phyloP scores from a whole-genome alignment of 257 asterid species.

The Ehretia macrophylla region DNA sequence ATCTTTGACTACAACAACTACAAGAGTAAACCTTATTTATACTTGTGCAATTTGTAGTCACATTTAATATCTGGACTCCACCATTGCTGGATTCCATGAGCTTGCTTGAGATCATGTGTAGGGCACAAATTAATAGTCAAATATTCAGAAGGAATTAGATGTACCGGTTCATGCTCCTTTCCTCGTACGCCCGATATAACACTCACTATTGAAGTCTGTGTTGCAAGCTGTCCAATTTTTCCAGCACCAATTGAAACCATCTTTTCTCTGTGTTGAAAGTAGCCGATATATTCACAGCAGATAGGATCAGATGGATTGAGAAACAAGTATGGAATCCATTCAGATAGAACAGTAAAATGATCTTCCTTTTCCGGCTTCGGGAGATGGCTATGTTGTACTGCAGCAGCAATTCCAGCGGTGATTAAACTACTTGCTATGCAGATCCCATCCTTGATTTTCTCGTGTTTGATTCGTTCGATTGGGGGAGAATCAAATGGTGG shows the following conservation, averaged over 20 bases:
- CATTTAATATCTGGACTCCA: neutral
- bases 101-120: neutral
- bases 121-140: conserved; percentile 7
- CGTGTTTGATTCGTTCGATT: neutral
- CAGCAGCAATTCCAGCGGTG: conserved; percentile 6
- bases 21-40: neutral
- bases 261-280: conserved; percentile 1
- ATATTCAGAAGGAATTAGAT: conserved; percentile 8
- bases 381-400: neutral
- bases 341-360: neutral
- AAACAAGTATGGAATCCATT: conserved; percentile 7
- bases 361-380: neutral
- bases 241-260: conserved; percentile 2
- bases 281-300: conserved; percentile 4
- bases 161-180: neutral
- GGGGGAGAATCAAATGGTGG: conserved; percentile 12
- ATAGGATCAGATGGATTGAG: conserved; percentile 9
- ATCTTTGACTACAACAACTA: too few relatives aligned
- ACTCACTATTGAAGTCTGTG: neutral
- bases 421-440: conserved; percentile 2
- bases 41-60: neutral
- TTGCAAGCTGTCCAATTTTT: neutral
- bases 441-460: conserved; percentile 5
- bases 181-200: neutral
- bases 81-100: conserved; percentile 9